phyloP scores from a whole-genome alignment of 306 rosid species.

The Trichosanthes cucumerina region DNA sequence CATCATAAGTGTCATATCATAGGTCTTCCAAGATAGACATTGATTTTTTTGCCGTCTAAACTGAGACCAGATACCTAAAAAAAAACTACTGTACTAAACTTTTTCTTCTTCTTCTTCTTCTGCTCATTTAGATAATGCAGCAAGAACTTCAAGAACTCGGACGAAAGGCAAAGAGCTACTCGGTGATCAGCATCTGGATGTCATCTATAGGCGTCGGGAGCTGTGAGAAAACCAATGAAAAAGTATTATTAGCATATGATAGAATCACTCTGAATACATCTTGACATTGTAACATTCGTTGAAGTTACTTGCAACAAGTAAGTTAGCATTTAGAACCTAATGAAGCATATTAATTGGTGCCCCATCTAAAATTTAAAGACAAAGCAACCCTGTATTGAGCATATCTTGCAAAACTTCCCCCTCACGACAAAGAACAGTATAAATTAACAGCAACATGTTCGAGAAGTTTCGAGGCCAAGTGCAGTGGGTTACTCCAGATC shows the following conservation, averaged over 20 bases:
- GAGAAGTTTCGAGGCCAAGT: background rate
- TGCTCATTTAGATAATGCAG: background rate
- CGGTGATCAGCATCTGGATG: conserved; percentile 70
- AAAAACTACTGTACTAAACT: background rate
- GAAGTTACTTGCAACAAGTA: background rate
- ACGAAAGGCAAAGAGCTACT: conserved; percentile 25
- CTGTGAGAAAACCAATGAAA: conserved; percentile 47
- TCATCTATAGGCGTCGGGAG: conserved; percentile 54
- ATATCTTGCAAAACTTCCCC: background rate
- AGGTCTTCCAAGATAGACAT: conserved; percentile 10
- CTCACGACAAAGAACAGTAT: background rate
- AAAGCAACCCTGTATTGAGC: background rate
- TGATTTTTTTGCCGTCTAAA: conserved; percentile 1
- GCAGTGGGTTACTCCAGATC: background rate
- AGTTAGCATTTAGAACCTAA: background rate
- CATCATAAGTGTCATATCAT: background rate
- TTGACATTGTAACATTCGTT: background rate
- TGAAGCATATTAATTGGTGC: background rate
- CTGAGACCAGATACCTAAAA: conserved; percentile 5
- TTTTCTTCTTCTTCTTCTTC: background rate
- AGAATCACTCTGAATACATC: background rate
- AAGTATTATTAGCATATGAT: background rate
- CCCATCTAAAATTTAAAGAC: background rate
- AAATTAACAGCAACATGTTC: background rate
- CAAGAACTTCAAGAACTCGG: background rate